Conservation (phyloP, 768 basidiomycete genomes). For the Auricularia cornea region DNA sequence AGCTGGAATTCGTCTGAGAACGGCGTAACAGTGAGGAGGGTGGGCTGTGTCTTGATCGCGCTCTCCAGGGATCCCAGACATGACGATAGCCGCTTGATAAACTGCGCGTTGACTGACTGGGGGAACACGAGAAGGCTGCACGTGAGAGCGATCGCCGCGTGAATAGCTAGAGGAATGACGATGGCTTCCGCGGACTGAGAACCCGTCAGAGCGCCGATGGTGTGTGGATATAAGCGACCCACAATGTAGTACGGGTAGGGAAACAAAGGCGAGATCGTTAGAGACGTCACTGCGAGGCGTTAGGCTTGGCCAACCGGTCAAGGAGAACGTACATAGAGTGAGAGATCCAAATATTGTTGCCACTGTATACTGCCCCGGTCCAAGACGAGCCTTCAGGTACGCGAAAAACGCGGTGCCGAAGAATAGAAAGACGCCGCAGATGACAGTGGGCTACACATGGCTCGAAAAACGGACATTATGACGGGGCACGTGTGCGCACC, state of each 20-base stretch:
- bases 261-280: constrained; percentile 47
- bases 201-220: constrained; percentile 22
- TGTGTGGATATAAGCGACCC: constrained; percentile 8
- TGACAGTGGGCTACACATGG: constrained; percentile 27
- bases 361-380: constrained; percentile 56
- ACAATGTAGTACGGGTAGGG: constrained; percentile 58
- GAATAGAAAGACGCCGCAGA: constrained; percentile 56
- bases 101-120: constrained; percentile 49
- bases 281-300: constrained; percentile 2
- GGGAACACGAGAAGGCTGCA: constrained; percentile 54
- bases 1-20: constrained; percentile 33
- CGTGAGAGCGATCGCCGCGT: constrained; percentile 47
- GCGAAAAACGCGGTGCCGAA: constrained; percentile 48
- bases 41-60: constrained; percentile 38
- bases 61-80: constrained; percentile 41
- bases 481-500: constrained; percentile 19
- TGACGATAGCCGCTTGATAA: constrained; percentile 39
- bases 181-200: constrained; percentile 33
- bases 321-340: constrained; percentile 37
- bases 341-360: constrained; percentile 53
- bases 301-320: not conserved
- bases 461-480: not conserved
- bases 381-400: constrained; percentile 51
- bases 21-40: constrained; percentile 36
- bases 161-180: constrained; percentile 49